Percentiles rank a stretch among this genome's conserved stretches.
These are phyloP conservation scores for Coemansia aciculifera DNA, from an alignment of 192 early-diverging fungal genomes.

Conservation along the genomic window DNA sequence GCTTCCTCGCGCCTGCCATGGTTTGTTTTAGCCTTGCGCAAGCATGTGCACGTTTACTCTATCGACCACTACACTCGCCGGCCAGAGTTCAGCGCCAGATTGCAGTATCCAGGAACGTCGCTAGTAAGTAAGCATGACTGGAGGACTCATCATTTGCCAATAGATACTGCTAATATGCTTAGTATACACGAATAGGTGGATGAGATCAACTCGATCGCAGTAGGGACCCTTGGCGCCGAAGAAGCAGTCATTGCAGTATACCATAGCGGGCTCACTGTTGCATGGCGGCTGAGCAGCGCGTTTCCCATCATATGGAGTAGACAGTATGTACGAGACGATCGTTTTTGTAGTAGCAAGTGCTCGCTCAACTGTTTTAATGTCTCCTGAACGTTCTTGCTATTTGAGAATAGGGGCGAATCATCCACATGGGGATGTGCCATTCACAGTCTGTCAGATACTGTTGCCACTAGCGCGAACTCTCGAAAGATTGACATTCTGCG, in stretches of 20 bases:
- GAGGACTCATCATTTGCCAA: background rate
- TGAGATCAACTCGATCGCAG: constrained; percentile 42
- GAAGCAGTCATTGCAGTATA: constrained; percentile 38
- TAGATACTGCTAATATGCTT: background rate
- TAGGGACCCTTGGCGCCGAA: constrained; percentile 8
- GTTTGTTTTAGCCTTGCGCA: constrained; percentile 25
- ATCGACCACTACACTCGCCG: constrained; percentile 29
- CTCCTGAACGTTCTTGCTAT: background rate
- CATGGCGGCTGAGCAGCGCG: constrained; percentile 17
- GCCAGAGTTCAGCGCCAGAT: constrained; percentile 11
- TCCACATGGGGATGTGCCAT: constrained; percentile 47
- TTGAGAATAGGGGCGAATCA: constrained; percentile 14
- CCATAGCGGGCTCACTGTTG: constrained; percentile 34
- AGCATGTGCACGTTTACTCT: constrained; percentile 14
- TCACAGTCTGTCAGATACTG: background rate
- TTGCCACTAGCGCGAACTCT: constrained; percentile 48
- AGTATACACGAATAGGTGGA: constrained; percentile 9
- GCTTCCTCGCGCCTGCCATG: constrained; percentile 24
- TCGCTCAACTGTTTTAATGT: background rate
- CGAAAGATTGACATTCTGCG: constrained; percentile 23
- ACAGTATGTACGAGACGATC: constrained; percentile 9
- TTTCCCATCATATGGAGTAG: constrained; percentile 35
- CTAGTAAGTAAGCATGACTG: constrained; percentile 3
- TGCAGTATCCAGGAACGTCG: constrained; percentile 16
- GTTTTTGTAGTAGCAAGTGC: background rate